Conservation (phyloP, 768 basidiomycete species). For the Phylloporus scabripes region DNA sequence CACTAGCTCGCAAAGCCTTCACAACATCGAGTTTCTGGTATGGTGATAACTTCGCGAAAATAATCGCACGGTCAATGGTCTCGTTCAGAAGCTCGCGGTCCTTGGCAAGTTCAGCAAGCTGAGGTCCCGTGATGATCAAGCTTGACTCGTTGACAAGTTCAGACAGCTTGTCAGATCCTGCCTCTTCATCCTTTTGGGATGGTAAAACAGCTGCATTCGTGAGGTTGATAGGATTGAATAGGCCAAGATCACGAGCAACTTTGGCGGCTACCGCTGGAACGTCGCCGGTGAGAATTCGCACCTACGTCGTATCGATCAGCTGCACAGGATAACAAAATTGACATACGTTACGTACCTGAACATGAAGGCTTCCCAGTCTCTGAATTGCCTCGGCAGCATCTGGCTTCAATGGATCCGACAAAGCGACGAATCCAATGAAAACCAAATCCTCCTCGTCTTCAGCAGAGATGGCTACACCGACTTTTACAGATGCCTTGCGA, state of each 20-base stretch:
- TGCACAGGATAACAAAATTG: not conserved
- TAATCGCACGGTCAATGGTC: conserved; percentile 28
- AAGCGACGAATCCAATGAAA: conserved; percentile 28
- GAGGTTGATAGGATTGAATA: conserved; percentile 23
- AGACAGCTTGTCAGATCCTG: conserved; percentile 3
- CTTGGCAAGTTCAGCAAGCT: conserved; percentile 26
- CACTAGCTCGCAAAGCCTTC: conserved; percentile 25
- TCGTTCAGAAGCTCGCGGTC: conserved; percentile 23
- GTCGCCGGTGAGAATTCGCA: conserved; percentile 34
- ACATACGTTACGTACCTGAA: conserved; percentile 20
- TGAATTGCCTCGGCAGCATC: conserved; percentile 29
- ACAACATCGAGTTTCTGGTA: conserved; percentile 32
- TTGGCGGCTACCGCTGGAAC: conserved; percentile 33
- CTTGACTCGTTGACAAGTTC: conserved; percentile 16
- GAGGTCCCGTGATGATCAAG: conserved; percentile 27
- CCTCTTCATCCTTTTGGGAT: conserved; percentile 26
- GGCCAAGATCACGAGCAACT: conserved; percentile 34
- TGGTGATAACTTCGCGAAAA: conserved; percentile 30
- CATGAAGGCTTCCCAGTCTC: conserved; percentile 23
- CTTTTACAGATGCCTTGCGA: conserved; percentile 18
- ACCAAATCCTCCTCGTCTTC: conserved; percentile 27
- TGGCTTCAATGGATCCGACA: conserved; percentile 29
- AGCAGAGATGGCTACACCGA: conserved; percentile 9
- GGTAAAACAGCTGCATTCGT: not conserved
- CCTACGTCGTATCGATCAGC: conserved; percentile 12